Evolutionary conservation across 2,329 filamentous ascomycete genomes (phyloP).

Genomic region (Achaetomium macrosporum): DNA sequence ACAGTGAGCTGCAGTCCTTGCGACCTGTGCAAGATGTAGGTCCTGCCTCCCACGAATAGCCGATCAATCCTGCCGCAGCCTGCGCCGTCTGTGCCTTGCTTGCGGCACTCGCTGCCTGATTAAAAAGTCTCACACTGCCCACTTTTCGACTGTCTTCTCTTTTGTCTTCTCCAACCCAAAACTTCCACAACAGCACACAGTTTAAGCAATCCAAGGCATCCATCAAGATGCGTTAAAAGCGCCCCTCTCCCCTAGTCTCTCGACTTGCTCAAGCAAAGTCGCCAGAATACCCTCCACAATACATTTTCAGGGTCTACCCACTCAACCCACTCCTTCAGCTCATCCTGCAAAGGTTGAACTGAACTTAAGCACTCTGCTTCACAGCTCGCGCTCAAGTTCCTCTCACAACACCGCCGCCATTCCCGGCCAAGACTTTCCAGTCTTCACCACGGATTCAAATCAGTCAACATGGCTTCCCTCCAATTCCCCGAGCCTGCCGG

Average conservation of each 20-base stretch:
- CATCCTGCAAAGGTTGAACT: conserved; percentile 55
- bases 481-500: conserved; percentile 58
- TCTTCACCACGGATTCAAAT: conserved; percentile 77
- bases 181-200: conserved; percentile 29
- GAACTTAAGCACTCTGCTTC: conserved; percentile 59
- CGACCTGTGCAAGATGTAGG: no score
- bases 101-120: conserved; percentile 40
- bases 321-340: conserved; percentile 46
- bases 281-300: conserved; percentile 50
- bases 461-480: conserved; percentile 76
- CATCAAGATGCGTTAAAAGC: conserved; percentile 56
- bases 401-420: conserved; percentile 52
- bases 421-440: conserved; percentile 60
- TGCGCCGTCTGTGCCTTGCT: conserved; percentile 10
- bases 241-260: conserved; percentile 33
- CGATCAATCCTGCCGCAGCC: neutral
- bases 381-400: conserved; percentile 53
- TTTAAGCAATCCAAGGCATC: conserved; percentile 36
- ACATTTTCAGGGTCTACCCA: conserved; percentile 34
- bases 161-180: conserved; percentile 32
- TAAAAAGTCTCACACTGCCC: conserved; percentile 38
- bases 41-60: neutral
- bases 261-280: conserved; percentile 31
- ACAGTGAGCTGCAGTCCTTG: no score
- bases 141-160: conserved; percentile 27